These are phyloP conservation scores for Leccinum broughii DNA, from an alignment of 768 basidiomycete genomes.

Conservation along the genomic window DNA sequence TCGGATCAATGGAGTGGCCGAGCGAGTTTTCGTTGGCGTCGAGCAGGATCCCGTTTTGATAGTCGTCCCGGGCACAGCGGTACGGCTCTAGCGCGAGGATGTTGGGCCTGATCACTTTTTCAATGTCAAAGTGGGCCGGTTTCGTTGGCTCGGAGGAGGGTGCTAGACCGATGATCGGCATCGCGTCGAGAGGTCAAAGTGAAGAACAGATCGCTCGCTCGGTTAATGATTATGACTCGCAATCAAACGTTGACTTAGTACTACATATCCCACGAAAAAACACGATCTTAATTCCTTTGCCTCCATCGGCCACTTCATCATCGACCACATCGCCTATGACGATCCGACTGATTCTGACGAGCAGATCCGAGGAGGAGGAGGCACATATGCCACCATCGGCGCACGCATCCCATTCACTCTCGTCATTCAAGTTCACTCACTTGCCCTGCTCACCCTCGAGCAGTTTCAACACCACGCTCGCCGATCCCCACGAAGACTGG, in stretches of 20 bases:
- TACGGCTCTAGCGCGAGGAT: conserved; percentile 91
- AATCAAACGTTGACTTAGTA: not conserved
- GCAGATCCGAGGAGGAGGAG: no score
- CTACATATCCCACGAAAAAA: no score
- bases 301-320: no score
- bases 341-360: no score
- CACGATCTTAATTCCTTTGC: not conserved
- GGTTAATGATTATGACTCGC: not conserved
- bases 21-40: conserved; percentile 98
- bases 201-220: not conserved
- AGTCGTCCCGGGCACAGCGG: conserved; percentile 95
- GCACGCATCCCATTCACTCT: not conserved
- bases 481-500: conserved; percentile 66
- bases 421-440: not conserved
- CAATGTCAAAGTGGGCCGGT: conserved; percentile 84
- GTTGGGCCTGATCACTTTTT: conserved; percentile 86
- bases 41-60: conserved; percentile 84
- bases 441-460: conserved; percentile 35
- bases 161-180: conserved; percentile 67
- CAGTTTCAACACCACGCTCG: conserved; percentile 47
- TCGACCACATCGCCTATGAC: no score
- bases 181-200: conserved; percentile 26
- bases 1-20: conserved; percentile 71
- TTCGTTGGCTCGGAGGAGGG: conserved; percentile 42
- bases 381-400: no score